Conservation (phyloP, 176 grass and related monocot genomes). For the Musa acuminata region DNA sequence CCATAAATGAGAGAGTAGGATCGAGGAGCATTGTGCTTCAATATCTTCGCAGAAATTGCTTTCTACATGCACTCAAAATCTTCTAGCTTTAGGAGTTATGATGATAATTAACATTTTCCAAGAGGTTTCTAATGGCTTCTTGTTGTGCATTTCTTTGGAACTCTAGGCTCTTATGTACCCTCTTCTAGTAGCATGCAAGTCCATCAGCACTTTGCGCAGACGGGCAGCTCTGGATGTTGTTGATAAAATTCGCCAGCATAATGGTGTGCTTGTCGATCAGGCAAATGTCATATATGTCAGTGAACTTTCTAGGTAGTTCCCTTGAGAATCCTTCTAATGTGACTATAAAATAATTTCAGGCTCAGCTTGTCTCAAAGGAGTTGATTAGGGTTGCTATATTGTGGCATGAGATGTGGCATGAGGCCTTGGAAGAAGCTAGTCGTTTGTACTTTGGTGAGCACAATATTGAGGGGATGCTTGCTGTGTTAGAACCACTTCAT, state of each 20-base stretch:
- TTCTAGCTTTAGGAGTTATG: too few species aligned
- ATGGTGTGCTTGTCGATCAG: conserved; percentile 92
- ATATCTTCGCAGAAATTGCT: too few species aligned
- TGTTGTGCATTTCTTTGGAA: background rate
- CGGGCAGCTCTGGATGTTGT: conserved; percentile 83
- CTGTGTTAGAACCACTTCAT: conserved; percentile 83
- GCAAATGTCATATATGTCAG: conserved; percentile 23
- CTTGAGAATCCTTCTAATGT: conserved; percentile 20
- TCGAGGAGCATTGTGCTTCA: too few species aligned
- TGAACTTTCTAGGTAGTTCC: conserved; percentile 2
- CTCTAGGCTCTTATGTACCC: conserved; percentile 95
- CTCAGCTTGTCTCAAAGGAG: conserved; percentile 93
- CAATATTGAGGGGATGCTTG: conserved; percentile 93
- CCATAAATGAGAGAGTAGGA: too few species aligned
- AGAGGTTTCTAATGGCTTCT: conserved; percentile 3
- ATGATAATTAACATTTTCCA: too few species aligned
- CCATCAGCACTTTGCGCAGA: conserved; percentile 81
- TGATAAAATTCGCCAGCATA: conserved; percentile 95
- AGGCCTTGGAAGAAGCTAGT: conserved; percentile 95
- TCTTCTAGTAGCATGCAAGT: conserved; percentile 97
- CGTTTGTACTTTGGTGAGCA: conserved; percentile 98
- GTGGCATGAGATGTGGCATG: conserved; percentile 99
- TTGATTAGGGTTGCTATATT: conserved; percentile 94
- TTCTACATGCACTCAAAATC: too few species aligned
- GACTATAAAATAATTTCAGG: conserved; percentile 36